phyloP scores from a whole-genome alignment of 345 rosid species.

The Hevea brasiliensis region DNA sequence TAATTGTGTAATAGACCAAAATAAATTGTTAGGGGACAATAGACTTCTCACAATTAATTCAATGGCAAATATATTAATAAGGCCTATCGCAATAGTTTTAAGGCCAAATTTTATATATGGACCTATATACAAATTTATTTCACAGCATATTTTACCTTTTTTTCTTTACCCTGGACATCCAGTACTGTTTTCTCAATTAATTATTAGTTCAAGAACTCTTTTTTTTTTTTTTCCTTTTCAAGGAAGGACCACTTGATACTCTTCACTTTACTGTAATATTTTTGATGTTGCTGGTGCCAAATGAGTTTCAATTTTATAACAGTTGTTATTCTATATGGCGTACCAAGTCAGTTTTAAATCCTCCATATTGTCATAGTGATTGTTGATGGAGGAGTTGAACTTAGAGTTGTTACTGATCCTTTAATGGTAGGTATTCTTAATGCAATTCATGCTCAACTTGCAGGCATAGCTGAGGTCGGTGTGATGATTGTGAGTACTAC shows the following conservation, averaged over 20 bases:
- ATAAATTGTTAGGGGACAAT: no score
- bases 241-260: background rate
- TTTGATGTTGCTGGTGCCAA: background rate
- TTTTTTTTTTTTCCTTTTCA: background rate
- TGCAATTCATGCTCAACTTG: constrained; percentile 20
- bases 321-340: constrained; percentile 8
- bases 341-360: background rate
- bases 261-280: background rate
- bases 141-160: no score
- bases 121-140: no score
- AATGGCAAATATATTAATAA: no score
- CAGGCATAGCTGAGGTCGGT: constrained; percentile 98
- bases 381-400: background rate
- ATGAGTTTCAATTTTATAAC: background rate
- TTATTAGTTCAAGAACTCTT: no score
- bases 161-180: background rate
- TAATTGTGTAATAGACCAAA: no score
- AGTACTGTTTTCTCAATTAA: background rate
- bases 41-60: no score
- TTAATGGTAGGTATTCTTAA: constrained; percentile 6
- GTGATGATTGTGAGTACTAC: constrained; percentile 90
- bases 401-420: background rate
- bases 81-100: no score
- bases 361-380: background rate
- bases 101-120: no score